Conservation (phyloP, 768 basidiomycete genomes). For the Trametes punicea region DNA sequence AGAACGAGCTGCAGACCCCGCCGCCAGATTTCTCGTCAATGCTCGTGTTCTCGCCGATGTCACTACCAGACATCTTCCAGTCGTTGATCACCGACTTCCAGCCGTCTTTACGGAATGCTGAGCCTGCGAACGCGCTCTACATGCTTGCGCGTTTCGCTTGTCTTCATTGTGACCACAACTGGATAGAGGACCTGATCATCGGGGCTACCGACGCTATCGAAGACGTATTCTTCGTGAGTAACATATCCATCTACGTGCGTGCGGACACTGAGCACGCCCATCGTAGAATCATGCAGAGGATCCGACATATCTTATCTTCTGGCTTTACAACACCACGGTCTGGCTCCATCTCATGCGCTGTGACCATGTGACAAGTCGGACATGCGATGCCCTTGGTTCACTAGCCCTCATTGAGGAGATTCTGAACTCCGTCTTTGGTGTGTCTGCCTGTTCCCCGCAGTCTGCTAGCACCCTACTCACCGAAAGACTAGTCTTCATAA, state of each 20-base stretch:
- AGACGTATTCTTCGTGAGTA: constrained; percentile 83
- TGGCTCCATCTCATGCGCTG: constrained; percentile 91
- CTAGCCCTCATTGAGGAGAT: constrained; percentile 88
- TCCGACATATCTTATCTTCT: constrained; percentile 83
- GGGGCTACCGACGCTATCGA: constrained; percentile 92
- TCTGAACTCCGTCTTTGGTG: constrained; percentile 92
- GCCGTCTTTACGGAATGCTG: constrained; percentile 66
- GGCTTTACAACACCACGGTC: constrained; percentile 88
- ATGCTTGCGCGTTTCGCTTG: constrained; percentile 92
- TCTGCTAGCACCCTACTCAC: neutral
- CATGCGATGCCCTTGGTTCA: constrained; percentile 81
- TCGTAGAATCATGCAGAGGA: constrained; percentile 80
- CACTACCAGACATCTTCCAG: constrained; percentile 75
- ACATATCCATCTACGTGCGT: neutral
- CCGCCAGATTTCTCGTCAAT: constrained; percentile 76
- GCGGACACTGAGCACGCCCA: constrained; percentile 2
- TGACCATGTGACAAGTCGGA: constrained; percentile 71
- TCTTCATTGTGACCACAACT: constrained; percentile 82
- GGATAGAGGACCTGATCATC: constrained; percentile 91
- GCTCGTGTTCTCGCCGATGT: constrained; percentile 87
- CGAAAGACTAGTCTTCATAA: constrained; percentile 79
- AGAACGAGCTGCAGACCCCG: constrained; percentile 53
- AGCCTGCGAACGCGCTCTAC: constrained; percentile 90
- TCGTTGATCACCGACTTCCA: constrained; percentile 76
- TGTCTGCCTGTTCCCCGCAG: constrained; percentile 9